A percentile compares a stretch with the other conserved stretches of the same genome.
phyloP scores from a whole-genome alignment of 306 rosid species.

The Quercus variabilis region DNA sequence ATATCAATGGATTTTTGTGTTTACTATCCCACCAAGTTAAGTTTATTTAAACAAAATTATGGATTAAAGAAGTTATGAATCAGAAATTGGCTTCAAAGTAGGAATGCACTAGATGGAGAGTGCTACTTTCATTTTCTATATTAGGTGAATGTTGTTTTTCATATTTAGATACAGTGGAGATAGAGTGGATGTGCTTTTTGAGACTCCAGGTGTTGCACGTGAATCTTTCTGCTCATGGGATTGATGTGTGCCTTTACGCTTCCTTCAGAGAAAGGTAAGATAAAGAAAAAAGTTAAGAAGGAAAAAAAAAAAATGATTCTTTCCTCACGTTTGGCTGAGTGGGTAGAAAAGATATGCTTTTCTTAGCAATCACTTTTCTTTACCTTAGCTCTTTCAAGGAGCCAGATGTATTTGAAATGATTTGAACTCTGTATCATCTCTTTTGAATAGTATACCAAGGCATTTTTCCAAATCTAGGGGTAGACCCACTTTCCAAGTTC shows the following conservation, averaged over 20 bases:
- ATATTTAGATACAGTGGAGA: neutral
- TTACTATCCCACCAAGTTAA: neutral
- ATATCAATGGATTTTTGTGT: neutral
- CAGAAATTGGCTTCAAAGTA: neutral
- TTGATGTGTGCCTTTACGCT: slow-evolving; percentile 41
- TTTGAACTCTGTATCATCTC: slow-evolving; percentile 15
- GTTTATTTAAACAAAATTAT: neutral
- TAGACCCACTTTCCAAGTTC: neutral
- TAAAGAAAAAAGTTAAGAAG: slow-evolving; percentile 26
- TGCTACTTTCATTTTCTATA: neutral
- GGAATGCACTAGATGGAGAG: neutral
- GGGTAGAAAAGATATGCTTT: slow-evolving; percentile 47
- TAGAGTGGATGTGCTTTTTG: neutral
- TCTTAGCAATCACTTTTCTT: slow-evolving; percentile 29
- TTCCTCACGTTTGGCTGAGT: slow-evolving; percentile 35
- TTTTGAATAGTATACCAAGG: slow-evolving; percentile 13
- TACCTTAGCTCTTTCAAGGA: slow-evolving; percentile 32
- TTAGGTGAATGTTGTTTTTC: neutral
- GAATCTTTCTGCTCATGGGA: slow-evolving; percentile 1
- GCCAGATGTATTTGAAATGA: slow-evolving; percentile 26
- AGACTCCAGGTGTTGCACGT: neutral
- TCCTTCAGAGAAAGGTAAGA: slow-evolving; percentile 42
- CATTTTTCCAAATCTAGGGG: slow-evolving; percentile 9
- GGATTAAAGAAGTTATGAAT: neutral
- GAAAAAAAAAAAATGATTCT: slow-evolving; percentile 45